Evolutionary conservation across 148 eudicot genomes (phyloP), one percentile per base, ranked within the genome.

Genomic region (Silene uniflora): DNA sequence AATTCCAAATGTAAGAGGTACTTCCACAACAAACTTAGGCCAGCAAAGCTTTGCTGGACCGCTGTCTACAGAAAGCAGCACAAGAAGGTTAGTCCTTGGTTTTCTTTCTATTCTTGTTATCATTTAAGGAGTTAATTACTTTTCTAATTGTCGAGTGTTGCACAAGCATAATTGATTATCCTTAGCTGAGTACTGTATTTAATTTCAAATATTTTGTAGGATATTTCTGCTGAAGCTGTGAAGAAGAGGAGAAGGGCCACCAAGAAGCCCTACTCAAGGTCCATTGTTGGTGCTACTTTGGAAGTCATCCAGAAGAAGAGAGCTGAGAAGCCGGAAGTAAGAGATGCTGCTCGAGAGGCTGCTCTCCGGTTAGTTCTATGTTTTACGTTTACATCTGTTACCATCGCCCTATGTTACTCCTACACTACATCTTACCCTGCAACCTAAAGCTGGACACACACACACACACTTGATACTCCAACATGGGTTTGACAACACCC

Each of bases 291-390:
- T 18, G 91, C 85, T 24, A 89, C 91, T 52, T 79, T 89, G 83
- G 91, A 89, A 78, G 89, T 89, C 49, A 89, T 89, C 47, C 91
- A 89, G 80, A 89, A 89, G 88, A 89, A 75, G 74, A 86, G 91
- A 75, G 47, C 67, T 25, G 88, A 89, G 82, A 89, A 89, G 82
- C 88, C 90, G 10, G 92, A 89, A 80, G 90, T 87, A 39, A 88
- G 92, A 29, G 92, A 89, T 79, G 92, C 92, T 72, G 92, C 92
- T 7, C 79, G 91, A 69, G 91, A 88, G 79, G 91, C 91, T 24
- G 92, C 92, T 46, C 88, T 89, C 7, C 88, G 92, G 92, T 89
- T 49, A 74, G 71, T 67, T 24, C 18, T 75, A 49, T n/a, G 10
- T 0, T 32, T 32, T 32, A 32, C 5, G 4, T 32, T 32, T 32